A percentile compares a stretch with the other conserved stretches of the same genome.
These are phyloP conservation scores for Teratosphaeria gauchensis DNA, from an alignment of 2,329 filamentous ascomycete genomes.

Conservation along the genomic window DNA sequence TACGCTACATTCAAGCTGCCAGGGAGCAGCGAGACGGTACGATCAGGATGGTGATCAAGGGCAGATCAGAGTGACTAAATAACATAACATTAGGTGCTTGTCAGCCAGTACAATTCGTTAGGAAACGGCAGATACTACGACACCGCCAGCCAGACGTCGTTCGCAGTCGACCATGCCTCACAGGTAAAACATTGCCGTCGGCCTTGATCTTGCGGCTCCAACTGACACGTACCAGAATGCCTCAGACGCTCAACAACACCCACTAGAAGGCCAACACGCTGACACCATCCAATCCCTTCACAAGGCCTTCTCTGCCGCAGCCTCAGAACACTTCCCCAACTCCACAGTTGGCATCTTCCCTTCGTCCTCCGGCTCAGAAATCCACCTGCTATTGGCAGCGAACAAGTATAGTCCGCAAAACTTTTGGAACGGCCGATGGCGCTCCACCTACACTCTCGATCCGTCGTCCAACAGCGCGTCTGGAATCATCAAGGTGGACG, in stretches of 20 bases:
- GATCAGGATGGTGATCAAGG: not conserved
- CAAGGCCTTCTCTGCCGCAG: conserved; percentile 66
- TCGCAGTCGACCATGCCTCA: conserved; percentile 74
- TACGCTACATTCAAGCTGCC: conserved; percentile 82
- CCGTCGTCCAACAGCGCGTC: conserved; percentile 59
- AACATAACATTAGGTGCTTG: conserved; percentile 46
- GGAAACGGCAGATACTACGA: conserved; percentile 82
- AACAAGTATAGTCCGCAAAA: conserved; percentile 98
- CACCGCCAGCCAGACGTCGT: conserved; percentile 76
- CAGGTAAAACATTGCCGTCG: conserved; percentile 43
- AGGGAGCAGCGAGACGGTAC: conserved; percentile 68
- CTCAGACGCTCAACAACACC: conserved; percentile 69
- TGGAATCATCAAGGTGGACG: conserved; percentile 81
- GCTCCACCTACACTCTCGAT: conserved; percentile 72
- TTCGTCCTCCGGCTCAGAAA: conserved; percentile 60
- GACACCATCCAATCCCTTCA: conserved; percentile 78
- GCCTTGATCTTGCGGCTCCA: not conserved
- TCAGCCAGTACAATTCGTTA: conserved; percentile 78
- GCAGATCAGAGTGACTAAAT: conserved; percentile 4
- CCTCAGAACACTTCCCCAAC: conserved; percentile 79
- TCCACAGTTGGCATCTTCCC: conserved; percentile 77
- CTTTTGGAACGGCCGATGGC: conserved; percentile 98
- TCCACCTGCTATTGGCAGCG: conserved; percentile 77
- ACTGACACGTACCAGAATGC: conserved; percentile 52
- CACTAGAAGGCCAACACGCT: conserved; percentile 63